Evolutionary conservation across 2,329 filamentous ascomycete species (phyloP), one percentile per base, ranked within the genome.

Genomic region (Paradendryphiella salina): DNA sequence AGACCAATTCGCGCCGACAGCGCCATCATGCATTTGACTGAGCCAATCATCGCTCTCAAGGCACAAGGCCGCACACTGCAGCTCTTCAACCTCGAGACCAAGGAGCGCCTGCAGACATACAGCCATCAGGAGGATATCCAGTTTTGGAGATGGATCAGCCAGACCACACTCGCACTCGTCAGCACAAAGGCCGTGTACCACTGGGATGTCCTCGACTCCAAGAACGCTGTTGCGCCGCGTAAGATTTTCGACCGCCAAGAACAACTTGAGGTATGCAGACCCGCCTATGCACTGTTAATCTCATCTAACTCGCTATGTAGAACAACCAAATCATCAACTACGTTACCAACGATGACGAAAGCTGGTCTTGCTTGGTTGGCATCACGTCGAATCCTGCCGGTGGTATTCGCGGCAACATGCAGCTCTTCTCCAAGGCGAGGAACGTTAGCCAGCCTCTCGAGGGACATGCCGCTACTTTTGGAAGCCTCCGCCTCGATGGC

Each of bases 261-360:
- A 63, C 96, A 96, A 72, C 84, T 99, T 49, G 84, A 82, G 65
- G 90, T 94, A 81, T 63, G 88, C 80, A 18, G 17, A 35, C 15
- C 9, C 23, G 31, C 35, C 41, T 42, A 21, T 20, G 37, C 17
- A 18, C 39, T 18, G 4, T 57, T 59, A 46, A 61, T 52, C 45
- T 43, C 17, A 31, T 48, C 49, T 52, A 52, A 52, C 14, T 15
- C 15, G 23, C 9, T 36, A 3, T 56, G 32, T 66, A 95, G 90
- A 88, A 88, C 61, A 95, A 90, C 77, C 94, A 99, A 84, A 99
- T 99, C 76, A 99, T 99, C 84, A 99, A 97, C 80, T 99, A 99
- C 79, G 90, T 93, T 64, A 89, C 95, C 65, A 96, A 93, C 75
- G 85, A 87, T 60, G 93, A 99, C 61, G 90, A 91, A 73, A 96